These are phyloP conservation scores for Diaporthe vexans DNA, from an alignment of 2,329 filamentous ascomycete species.

Conservation along the genomic window DNA sequence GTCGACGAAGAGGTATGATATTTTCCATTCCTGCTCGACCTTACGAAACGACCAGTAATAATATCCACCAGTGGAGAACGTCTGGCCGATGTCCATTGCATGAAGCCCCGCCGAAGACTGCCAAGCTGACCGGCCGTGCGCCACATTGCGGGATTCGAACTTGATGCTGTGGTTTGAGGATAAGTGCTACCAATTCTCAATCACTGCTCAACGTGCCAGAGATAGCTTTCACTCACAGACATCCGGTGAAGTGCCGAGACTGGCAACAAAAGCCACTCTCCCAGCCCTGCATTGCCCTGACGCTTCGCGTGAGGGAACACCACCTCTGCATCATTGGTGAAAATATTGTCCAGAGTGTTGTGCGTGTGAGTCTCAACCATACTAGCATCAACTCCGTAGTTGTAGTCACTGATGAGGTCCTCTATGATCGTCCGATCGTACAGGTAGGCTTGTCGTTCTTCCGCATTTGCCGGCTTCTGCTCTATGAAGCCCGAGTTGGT, in stretches of 20 bases:
- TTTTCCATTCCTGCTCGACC: conserved; percentile 2
- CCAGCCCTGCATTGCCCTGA: background rate
- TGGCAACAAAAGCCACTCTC: conserved; percentile 7
- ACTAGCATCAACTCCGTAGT: background rate
- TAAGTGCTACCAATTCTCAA: background rate
- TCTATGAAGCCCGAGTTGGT: background rate
- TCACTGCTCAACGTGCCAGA: too few species aligned
- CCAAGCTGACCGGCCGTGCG: background rate
- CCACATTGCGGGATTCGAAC: conserved; percentile 11
- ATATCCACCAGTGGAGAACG: conserved; percentile 1
- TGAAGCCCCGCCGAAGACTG: background rate
- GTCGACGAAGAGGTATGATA: conserved; percentile 11
- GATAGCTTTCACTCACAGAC: background rate
- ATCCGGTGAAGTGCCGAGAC: conserved; percentile 1
- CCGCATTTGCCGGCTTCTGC: background rate
- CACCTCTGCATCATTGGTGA: conserved; percentile 1
- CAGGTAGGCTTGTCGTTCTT: conserved; percentile 3
- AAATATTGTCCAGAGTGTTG: background rate
- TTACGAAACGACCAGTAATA: conserved; percentile 22
- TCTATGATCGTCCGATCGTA: background rate
- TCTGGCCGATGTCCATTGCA: background rate
- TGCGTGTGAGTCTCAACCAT: background rate
- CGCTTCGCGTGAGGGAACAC: background rate
- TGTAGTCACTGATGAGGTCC: conserved; percentile 19
- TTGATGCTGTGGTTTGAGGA: conserved; percentile 16